Evolutionary conservation across 176 grass and related monocot genomes (phyloP).

Genomic region (Secale cereale): DNA sequence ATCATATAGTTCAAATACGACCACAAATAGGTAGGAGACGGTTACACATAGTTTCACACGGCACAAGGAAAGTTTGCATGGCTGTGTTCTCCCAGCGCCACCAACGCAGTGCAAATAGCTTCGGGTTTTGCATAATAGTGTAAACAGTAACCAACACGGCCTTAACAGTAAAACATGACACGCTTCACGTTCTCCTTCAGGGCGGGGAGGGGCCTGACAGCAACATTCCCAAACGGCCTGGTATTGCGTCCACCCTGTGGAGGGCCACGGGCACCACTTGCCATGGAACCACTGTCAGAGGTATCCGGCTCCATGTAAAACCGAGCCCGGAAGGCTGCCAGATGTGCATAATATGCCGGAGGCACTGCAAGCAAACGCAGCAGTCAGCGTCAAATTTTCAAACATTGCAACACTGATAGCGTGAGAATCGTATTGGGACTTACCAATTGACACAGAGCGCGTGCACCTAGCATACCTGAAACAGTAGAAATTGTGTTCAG

Average conservation of each 20-base stretch:
- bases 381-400: not conserved
- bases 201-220: conserved; percentile 84
- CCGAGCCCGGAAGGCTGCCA: conserved; percentile 81
- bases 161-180: conserved; percentile 94
- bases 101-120: not conserved
- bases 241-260: conserved; percentile 42
- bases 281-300: conserved; percentile 83
- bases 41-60: conserved; percentile 6
- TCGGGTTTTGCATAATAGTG: not conserved
- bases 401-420: not conserved
- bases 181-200: conserved; percentile 89
- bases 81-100: not conserved
- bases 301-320: conserved; percentile 94
- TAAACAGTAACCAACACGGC: not conserved
- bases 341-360: conserved; percentile 86
- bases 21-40: not conserved
- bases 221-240: conserved; percentile 56
- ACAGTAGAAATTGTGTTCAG: conserved; percentile 15
- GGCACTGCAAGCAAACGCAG: conserved; percentile 56
- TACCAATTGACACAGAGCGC: conserved; percentile 87
- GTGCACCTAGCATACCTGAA: conserved; percentile 86
- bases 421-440: not conserved
- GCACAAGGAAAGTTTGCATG: not conserved
- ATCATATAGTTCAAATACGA: not conserved
- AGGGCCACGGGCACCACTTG: conserved; percentile 51